A percentile compares a stretch with the other conserved stretches of the same genome.
These are phyloP conservation scores for Phaffia australis DNA, from an alignment of 768 basidiomycete genomes.

Conservation along the genomic window DNA sequence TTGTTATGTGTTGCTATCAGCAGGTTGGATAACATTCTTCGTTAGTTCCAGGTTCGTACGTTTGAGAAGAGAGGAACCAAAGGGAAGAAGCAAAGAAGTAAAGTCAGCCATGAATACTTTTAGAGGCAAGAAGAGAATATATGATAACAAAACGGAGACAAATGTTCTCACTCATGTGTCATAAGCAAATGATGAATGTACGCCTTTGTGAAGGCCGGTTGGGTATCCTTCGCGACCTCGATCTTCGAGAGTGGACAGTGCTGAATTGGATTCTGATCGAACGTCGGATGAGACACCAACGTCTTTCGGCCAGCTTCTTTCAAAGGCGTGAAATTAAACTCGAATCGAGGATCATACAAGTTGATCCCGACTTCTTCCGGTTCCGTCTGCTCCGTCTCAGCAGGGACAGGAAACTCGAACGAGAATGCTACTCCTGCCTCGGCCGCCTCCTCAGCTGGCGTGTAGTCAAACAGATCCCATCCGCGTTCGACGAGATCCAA, in stretches of 20 bases:
- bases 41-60: background rate
- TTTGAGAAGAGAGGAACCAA: background rate
- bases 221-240: background rate
- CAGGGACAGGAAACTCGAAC: slow-evolving; percentile 9
- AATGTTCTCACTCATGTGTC: slow-evolving; percentile 17
- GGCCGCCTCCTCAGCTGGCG: slow-evolving; percentile 5
- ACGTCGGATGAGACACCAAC: background rate
- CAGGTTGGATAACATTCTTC: slow-evolving; percentile 3
- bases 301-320: background rate
- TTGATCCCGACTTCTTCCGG: slow-evolving; percentile 7
- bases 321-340: slow-evolving; percentile 8
- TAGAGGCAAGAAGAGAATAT: background rate
- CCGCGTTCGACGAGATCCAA: background rate
- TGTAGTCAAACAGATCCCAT: slow-evolving; percentile 11
- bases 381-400: background rate
- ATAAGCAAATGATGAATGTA: slow-evolving; percentile 19
- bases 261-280: background rate
- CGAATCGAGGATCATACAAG: slow-evolving; percentile 10
- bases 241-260: slow-evolving; percentile 1
- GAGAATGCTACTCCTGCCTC: slow-evolving; percentile 8
- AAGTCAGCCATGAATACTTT: background rate
- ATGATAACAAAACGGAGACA: background rate
- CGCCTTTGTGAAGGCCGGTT: background rate
- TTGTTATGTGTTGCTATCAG: slow-evolving; percentile 11
- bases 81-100: background rate